These are phyloP conservation scores for Aspergillus persii DNA, from an alignment of 2,329 filamentous ascomycete genomes.

Conservation along the genomic window DNA sequence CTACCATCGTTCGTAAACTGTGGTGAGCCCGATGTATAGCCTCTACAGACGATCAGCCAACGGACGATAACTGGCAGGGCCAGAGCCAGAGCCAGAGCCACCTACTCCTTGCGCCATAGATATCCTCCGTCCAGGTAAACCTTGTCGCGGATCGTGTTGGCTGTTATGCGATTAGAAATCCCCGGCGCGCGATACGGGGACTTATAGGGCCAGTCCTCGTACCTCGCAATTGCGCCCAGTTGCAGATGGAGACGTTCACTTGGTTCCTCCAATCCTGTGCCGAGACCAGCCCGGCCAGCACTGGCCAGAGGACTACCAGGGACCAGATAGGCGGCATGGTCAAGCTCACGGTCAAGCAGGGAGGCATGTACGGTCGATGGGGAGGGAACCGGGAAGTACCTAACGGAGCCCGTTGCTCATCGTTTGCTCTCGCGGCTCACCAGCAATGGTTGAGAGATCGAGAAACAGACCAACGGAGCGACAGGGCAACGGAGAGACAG, in stretches of 20 bases:
- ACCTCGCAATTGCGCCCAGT: conserved; percentile 50
- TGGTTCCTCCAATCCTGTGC: conserved; percentile 49
- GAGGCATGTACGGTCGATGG: neutral
- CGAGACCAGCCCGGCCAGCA: conserved; percentile 21
- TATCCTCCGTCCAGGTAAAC: conserved; percentile 65
- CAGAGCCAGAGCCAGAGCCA: neutral
- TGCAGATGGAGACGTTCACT: conserved; percentile 59
- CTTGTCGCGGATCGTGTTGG: conserved; percentile 58
- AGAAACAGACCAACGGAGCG: neutral
- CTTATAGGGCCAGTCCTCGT: conserved; percentile 2
- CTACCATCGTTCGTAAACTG: neutral
- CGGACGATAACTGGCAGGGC: neutral
- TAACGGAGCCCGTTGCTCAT: neutral
- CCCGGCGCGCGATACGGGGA: neutral
- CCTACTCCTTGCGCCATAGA: conserved; percentile 52
- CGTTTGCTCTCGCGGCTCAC: neutral
- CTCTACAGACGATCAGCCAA: neutral
- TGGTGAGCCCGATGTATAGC: neutral
- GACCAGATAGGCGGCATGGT: neutral
- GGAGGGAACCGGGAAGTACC: too few species aligned
- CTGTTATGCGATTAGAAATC: conserved; percentile 38
- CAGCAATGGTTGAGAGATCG: neutral
- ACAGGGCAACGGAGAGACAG: neutral
- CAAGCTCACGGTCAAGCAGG: too few species aligned
- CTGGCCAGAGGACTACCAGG: neutral